These are phyloP conservation scores for Colletotrichum godetiae DNA, from an alignment of 2,329 filamentous ascomycete species.

Conservation along the genomic window DNA sequence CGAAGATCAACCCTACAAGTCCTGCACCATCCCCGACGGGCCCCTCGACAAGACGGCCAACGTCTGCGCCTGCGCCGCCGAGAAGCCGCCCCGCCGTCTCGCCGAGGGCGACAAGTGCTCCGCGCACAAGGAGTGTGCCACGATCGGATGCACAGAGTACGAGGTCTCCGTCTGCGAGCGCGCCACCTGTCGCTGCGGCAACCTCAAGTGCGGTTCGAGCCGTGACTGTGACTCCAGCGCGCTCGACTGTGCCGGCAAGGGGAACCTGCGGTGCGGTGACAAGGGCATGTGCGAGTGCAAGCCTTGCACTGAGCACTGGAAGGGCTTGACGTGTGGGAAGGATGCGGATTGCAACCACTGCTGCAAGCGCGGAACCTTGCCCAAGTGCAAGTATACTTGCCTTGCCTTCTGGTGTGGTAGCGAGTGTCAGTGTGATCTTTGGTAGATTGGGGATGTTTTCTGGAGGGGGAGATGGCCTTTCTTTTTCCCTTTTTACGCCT, in stretches of 20 bases:
- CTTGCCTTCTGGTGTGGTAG: background rate
- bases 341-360: constrained; percentile 9
- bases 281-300: background rate
- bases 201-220: background rate
- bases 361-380: background rate
- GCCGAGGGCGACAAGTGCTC: background rate
- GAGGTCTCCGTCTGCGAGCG: background rate
- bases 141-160: background rate
- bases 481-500: background rate
- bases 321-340: background rate
- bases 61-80: background rate
- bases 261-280: constrained; percentile 7
- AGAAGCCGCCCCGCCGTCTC: background rate
- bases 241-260: background rate
- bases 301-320: background rate
- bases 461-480: background rate
- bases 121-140: background rate
- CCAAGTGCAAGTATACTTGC: background rate
- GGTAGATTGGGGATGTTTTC: background rate
- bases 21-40: background rate
- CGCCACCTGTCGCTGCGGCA: background rate
- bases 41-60: background rate
- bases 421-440: background rate
- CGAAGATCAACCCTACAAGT: constrained; percentile 11
- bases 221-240: background rate